Evolutionary conservation across 148 eudicot species (phyloP).

Genomic region (Talinum fruticosum): DNA sequence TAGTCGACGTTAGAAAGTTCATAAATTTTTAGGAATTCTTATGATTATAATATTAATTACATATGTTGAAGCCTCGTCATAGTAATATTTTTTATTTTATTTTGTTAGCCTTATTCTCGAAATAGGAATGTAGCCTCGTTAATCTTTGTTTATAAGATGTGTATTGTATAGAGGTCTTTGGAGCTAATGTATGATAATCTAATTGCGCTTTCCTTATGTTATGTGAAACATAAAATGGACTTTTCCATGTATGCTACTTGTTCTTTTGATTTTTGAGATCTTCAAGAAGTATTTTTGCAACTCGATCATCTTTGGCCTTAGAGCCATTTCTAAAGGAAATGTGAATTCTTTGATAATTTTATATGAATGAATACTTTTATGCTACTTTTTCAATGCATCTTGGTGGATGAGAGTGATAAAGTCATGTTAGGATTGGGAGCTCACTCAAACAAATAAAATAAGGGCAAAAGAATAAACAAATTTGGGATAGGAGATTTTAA

Average conservation of each 20-base stretch:
- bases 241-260: neutral
- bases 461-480: too few relatives aligned
- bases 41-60: too few relatives aligned
- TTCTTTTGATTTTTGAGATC: neutral
- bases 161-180: neutral
- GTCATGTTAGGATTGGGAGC: too few relatives aligned
- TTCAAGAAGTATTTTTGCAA: neutral
- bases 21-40: neutral
- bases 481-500: too few relatives aligned
- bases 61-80: neutral
- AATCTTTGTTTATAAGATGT: neutral
- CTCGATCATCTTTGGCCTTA: neutral
- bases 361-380: neutral
- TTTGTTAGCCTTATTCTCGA: too few relatives aligned
- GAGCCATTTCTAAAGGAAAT: neutral
- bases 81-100: too few relatives aligned
- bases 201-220: neutral
- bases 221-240: neutral
- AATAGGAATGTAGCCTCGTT: neutral
- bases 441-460: too few relatives aligned
- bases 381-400: conserved; percentile 65
- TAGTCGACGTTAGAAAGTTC: neutral
- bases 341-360: neutral
- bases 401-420: conserved; percentile 90
- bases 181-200: neutral